These are phyloP conservation scores for Orbilia quercus DNA, from an alignment of 2,329 filamentous ascomycete genomes.

Conservation along the genomic window DNA sequence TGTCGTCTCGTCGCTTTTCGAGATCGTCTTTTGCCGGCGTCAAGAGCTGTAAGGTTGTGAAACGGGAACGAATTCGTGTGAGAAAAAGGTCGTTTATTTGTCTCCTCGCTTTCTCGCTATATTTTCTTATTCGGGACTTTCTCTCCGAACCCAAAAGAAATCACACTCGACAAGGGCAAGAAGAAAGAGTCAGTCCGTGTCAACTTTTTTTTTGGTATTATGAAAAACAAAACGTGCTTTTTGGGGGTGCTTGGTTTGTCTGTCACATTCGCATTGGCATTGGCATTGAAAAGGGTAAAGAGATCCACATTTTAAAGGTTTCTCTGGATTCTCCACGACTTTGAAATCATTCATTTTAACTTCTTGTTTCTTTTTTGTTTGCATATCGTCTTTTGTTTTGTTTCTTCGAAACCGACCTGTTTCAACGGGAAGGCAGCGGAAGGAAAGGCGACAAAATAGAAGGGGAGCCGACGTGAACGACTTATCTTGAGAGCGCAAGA, in stretches of 20 bases:
- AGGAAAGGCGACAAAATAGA: conserved; percentile 9
- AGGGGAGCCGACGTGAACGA: conserved; percentile 2
- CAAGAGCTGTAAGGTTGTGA: conserved; percentile 25
- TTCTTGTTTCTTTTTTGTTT: conserved; percentile 2
- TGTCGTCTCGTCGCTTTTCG: conserved; percentile 8
- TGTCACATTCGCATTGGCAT: conserved; percentile 15
- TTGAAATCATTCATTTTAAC: background rate
- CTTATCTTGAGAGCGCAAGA: background rate
- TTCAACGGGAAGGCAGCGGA: conserved; percentile 17
- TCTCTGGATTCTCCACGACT: conserved; percentile 8
- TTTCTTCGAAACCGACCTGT: background rate
- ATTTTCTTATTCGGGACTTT: conserved; percentile 55
- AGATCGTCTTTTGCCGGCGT: conserved; percentile 25
- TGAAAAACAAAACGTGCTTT: conserved; percentile 16
- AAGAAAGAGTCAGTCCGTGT: conserved; percentile 26
- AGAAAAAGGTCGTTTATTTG: conserved; percentile 32
- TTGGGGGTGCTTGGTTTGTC: conserved; percentile 1
- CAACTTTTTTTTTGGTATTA: conserved; percentile 16
- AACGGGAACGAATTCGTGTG: conserved; percentile 16
- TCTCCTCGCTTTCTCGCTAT: conserved; percentile 52
- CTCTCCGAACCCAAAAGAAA: conserved; percentile 48
- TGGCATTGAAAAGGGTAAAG: conserved; percentile 46
- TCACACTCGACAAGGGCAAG: conserved; percentile 26
- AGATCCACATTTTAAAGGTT: conserved; percentile 46
- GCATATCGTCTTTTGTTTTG: background rate